Percentiles rank a stretch among this genome's conserved stretches.
These are phyloP conservation scores for Dipodascopsis uninucleata DNA, from an alignment of 805 yeast genomes.

Conservation along the genomic window DNA sequence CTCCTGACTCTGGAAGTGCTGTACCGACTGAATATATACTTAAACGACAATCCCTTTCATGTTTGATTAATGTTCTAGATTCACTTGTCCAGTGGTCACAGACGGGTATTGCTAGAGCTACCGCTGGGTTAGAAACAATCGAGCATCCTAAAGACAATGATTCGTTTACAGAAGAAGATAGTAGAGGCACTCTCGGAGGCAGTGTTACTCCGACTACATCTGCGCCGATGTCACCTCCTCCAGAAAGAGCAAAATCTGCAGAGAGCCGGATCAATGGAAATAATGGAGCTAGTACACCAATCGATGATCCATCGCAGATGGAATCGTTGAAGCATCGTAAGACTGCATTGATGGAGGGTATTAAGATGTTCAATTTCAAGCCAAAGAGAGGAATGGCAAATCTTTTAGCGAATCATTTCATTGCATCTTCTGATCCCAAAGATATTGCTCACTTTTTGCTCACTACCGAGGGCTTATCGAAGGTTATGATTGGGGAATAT, in stretches of 20 bases:
- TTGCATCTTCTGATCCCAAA: conserved; percentile 55
- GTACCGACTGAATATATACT: conserved; percentile 75
- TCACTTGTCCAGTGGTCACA: conserved; percentile 87
- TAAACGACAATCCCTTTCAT: conserved; percentile 74
- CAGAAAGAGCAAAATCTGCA: conserved; percentile 6
- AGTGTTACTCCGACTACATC: conserved; percentile 1
- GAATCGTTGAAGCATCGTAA: conserved; percentile 80
- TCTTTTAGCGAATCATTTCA: conserved; percentile 60
- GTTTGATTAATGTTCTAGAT: conserved; percentile 75
- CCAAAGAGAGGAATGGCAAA: conserved; percentile 74
- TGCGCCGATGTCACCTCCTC: conserved; percentile 1
- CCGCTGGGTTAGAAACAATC: not conserved
- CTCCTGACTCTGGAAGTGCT: conserved; percentile 30
- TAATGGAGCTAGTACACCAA: conserved; percentile 20
- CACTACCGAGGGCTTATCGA: conserved; percentile 68
- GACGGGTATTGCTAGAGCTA: conserved; percentile 41
- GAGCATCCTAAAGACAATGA: conserved; percentile 13
- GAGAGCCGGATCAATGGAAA: conserved; percentile 1
- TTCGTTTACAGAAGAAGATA: conserved; percentile 13
- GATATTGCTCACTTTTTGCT: conserved; percentile 74
- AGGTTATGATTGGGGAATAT: conserved; percentile 82
- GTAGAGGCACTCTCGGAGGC: not conserved
- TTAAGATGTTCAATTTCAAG: conserved; percentile 74
- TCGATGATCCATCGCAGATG: conserved; percentile 78
- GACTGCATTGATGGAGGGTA: conserved; percentile 72